Base-by-base conservation (phyloP, 2,329 filamentous ascomycete species). In the Venturia carpophila region DNA sequence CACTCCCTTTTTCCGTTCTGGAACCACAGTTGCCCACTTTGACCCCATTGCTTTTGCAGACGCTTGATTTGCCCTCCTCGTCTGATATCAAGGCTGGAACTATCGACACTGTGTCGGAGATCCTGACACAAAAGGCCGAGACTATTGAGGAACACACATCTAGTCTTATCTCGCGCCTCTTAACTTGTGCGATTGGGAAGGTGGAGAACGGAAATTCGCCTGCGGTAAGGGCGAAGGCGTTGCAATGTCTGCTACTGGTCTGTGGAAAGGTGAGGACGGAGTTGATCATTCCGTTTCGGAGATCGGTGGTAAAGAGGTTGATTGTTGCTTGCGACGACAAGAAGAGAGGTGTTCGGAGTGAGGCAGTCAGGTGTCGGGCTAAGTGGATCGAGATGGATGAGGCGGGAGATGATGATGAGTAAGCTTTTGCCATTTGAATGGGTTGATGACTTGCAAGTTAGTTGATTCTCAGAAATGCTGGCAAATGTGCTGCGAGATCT, bases 361-460 rank as follows among this genome's bases (percentile, higher is more conserved):
- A 84, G 66, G 86, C 85, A 17, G 85, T 87, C 34, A 81, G 80
- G 75, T 86, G 84, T 67, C 75, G 84, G 63, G 80, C 77, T n/a
- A 82, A 79, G 65, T 88, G 85, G 85, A 71, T 86, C 64, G 79
- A 80, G 17, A 76, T 86, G 55, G 84, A 84, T 70, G 84, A 87
- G 71, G 77, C 72, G 17, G 76, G 80, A 30, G 82, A 83, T 27
- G 84, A 86, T 55, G 82, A 85, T 24, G 74, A 75, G 9, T 58
- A n/a, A 58, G 15, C 10, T 41, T 41, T 11, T 41, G 39, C 39
- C 2, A 15, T 15, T 41, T 41, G 9, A 2, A 41, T 41, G 39
- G 39, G 15, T 10, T 9, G 15, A 41, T 41, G 39, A 41, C 15
- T 11, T 41, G 15, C 15, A 41, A 11, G 9, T 10, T 2, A 41